These are phyloP conservation scores for Colletotrichum orchidophilum DNA, from an alignment of 2,329 filamentous ascomycete genomes.

Conservation along the genomic window DNA sequence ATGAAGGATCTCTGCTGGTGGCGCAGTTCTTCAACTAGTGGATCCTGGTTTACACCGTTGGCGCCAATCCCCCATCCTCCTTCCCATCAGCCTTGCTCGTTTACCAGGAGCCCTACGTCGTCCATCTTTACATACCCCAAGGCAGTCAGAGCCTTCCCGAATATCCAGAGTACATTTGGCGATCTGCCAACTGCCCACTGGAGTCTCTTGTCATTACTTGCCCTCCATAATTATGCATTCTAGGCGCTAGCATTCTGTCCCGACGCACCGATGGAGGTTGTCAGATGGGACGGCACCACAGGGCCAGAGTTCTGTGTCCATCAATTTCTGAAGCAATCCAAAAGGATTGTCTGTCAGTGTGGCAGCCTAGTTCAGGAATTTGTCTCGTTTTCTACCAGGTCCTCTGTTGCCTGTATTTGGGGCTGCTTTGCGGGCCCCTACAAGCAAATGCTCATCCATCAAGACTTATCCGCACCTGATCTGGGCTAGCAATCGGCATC, in stretches of 20 bases:
- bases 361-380: not conserved
- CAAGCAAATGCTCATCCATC: not conserved
- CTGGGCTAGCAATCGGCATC: not conserved
- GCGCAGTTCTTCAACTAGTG: conserved; percentile 1
- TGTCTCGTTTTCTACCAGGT: not conserved
- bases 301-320: not conserved
- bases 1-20: conserved; percentile 12
- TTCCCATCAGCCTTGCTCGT: not conserved
- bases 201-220: no score
- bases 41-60: not conserved
- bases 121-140: not conserved
- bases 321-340: not conserved
- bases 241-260: not conserved
- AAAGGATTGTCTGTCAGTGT: not conserved
- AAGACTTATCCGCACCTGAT: not conserved
- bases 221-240: not conserved
- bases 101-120: not conserved
- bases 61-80: conserved; percentile 12
- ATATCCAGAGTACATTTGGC: not conserved
- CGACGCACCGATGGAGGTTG: not conserved
- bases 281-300: not conserved
- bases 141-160: not conserved
- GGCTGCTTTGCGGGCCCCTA: not conserved
- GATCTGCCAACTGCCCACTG: no score
- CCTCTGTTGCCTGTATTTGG: not conserved